Percentiles rank a stretch among this genome's conserved stretches.
These are phyloP conservation scores for Oryza glumipatula DNA, from an alignment of 176 grass and related monocot species.

Conservation along the genomic window DNA sequence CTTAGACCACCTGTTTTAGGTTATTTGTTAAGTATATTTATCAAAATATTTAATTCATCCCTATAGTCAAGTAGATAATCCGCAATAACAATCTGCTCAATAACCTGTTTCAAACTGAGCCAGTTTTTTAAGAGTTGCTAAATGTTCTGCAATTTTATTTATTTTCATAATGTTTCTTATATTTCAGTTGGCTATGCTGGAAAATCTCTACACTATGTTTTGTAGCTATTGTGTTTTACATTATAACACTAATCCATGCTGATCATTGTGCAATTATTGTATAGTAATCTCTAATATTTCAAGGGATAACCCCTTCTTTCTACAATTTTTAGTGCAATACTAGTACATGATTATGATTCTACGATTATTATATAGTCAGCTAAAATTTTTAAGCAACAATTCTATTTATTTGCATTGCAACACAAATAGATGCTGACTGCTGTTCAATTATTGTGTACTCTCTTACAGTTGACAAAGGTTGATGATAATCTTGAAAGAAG, in stretches of 20 bases:
- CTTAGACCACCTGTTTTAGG: too few species aligned
- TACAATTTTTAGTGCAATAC: neutral
- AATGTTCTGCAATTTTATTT: conserved; percentile 4
- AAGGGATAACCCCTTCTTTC: neutral
- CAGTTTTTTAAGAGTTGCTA: neutral
- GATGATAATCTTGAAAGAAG: conserved; percentile 53
- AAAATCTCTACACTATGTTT: neutral
- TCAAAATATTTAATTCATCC: too few species aligned
- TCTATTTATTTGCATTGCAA: neutral
- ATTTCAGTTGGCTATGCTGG: conserved; percentile 19
- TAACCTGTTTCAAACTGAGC: neutral
- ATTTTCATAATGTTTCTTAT: conserved; percentile 4
- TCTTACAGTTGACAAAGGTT: conserved; percentile 53
- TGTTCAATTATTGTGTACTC: neutral
- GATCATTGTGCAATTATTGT: neutral
- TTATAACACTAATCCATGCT: neutral
- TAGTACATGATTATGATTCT: neutral
- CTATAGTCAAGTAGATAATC: too few species aligned
- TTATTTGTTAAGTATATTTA: too few species aligned
- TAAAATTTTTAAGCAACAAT: neutral
- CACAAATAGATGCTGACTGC: neutral
- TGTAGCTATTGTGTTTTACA: neutral
- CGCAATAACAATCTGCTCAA: too few species aligned
- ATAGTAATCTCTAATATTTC: neutral
- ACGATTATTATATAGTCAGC: neutral